phyloP scores from a whole-genome alignment of 352 stramenopile species.

The Nannochloropsis limnetica region DNA sequence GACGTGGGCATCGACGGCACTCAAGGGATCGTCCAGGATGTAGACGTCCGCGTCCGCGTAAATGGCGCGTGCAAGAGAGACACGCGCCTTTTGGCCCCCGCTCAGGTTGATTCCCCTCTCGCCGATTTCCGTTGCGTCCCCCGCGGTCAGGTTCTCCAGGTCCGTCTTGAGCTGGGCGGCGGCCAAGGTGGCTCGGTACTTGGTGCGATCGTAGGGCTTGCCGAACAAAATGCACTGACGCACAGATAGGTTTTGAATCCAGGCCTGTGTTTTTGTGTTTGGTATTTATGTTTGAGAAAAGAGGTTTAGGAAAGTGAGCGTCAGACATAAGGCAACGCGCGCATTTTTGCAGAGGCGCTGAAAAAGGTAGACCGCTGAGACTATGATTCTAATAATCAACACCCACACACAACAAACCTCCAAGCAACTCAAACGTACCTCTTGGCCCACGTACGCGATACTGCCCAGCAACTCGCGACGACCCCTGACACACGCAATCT shows the following conservation, averaged over 20 bases:
- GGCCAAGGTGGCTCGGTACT: too few relatives aligned
- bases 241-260: conserved; percentile 83
- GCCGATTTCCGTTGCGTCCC: conserved; percentile 93
- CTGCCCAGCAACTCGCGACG: conserved; percentile 62
- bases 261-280: too few relatives aligned
- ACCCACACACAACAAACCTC: too few relatives aligned
- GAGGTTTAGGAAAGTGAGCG: too few relatives aligned
- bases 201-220: conserved; percentile 53
- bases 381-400: too few relatives aligned
- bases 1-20: conserved; percentile 80
- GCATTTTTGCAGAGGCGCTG: too few relatives aligned
- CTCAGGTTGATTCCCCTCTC: conserved; percentile 95
- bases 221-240: conserved; percentile 89
- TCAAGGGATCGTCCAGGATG: conserved; percentile 88
- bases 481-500: conserved; percentile 47
- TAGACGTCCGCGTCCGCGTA: conserved; percentile 85
- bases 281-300: too few relatives aligned
- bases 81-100: conserved; percentile 82
- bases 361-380: too few relatives aligned
- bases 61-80: conserved; percentile 79
- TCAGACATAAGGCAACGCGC: too few relatives aligned
- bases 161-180: too few relatives aligned
- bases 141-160: conserved; percentile 63
- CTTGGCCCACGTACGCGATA: conserved; percentile 82
- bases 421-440: too few relatives aligned